phyloP scores from a whole-genome alignment of 495 filamentous ascomycete genomes.

The Neurospora sp. region DNA sequence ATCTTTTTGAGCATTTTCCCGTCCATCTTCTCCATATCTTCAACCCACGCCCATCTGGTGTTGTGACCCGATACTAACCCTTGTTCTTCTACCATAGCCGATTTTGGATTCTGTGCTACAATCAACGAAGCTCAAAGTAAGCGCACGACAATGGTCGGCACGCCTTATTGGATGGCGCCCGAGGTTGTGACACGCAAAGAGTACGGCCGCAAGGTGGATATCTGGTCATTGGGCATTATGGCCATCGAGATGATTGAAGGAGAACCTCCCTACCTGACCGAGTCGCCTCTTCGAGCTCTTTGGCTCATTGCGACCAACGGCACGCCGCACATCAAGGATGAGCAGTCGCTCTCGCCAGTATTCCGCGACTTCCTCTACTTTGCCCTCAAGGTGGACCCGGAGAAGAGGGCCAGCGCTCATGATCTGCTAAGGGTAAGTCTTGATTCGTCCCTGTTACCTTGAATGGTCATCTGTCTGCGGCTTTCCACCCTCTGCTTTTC shows the following conservation, averaged over 20 bases:
- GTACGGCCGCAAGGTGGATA: slow-evolving; percentile 96
- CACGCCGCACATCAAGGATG: slow-evolving; percentile 90
- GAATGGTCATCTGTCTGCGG: background rate
- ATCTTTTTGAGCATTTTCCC: background rate
- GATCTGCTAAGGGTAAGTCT: slow-evolving; percentile 73
- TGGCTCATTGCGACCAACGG: slow-evolving; percentile 97
- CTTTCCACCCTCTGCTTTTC: slow-evolving; percentile 9
- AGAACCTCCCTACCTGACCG: slow-evolving; percentile 92
- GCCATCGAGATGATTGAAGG: slow-evolving; percentile 99
- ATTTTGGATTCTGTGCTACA: slow-evolving; percentile 98
- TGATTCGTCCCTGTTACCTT: background rate
- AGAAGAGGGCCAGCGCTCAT: slow-evolving; percentile 89
- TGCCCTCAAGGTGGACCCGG: slow-evolving; percentile 89
- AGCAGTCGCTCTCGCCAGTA: slow-evolving; percentile 64
- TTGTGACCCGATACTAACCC: slow-evolving; percentile 15
- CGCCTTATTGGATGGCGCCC: slow-evolving; percentile 99
- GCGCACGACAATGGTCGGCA: slow-evolving; percentile 98
- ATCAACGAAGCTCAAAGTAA: slow-evolving; percentile 97
- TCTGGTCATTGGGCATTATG: slow-evolving; percentile 98
- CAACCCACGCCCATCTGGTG: background rate
- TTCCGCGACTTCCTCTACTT: slow-evolving; percentile 87
- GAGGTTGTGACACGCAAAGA: slow-evolving; percentile 96
- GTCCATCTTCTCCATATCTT: background rate
- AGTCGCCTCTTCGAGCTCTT: slow-evolving; percentile 84
- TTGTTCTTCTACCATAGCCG: slow-evolving; percentile 46